These are phyloP conservation scores for Rhizophagus prolifer DNA, from an alignment of 192 early-diverging fungal genomes.

Conservation along the genomic window DNA sequence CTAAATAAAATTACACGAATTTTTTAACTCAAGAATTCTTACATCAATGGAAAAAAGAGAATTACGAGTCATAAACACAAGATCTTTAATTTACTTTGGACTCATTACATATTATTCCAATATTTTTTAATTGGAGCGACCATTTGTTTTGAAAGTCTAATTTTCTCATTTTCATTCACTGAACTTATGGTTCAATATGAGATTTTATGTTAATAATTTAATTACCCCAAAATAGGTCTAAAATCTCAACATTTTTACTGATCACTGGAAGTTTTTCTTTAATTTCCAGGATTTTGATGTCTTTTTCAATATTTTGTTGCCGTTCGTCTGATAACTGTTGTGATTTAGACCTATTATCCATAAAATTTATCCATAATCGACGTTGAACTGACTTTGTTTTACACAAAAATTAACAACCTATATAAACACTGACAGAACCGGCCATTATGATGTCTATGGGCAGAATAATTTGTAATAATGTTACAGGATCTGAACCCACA, in stretches of 20 bases:
- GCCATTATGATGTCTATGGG: no score
- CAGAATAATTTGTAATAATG: no score
- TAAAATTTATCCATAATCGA: no score
- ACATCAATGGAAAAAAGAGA: background rate
- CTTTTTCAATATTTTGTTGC: no score
- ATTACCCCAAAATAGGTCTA: background rate
- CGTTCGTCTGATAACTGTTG: no score
- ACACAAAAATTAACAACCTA: no score
- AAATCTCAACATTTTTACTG: background rate
- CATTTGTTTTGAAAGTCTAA: background rate
- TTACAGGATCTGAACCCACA: no score
- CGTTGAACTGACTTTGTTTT: no score
- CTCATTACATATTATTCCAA: background rate
- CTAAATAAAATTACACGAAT: background rate
- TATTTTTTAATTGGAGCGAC: background rate
- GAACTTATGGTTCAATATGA: background rate
- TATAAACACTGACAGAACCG: no score
- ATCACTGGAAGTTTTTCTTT: background rate
- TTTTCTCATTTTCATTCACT: background rate
- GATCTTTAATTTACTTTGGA: no score
- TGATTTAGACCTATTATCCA: no score
- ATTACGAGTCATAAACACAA: background rate
- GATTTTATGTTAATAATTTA: background rate
- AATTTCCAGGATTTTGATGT: background rate
- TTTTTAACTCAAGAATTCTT: background rate